Percentiles rank a stretch among this genome's conserved stretches.
phyloP scores from a whole-genome alignment of 805 yeast species.

The Pichia eremophila region DNA sequence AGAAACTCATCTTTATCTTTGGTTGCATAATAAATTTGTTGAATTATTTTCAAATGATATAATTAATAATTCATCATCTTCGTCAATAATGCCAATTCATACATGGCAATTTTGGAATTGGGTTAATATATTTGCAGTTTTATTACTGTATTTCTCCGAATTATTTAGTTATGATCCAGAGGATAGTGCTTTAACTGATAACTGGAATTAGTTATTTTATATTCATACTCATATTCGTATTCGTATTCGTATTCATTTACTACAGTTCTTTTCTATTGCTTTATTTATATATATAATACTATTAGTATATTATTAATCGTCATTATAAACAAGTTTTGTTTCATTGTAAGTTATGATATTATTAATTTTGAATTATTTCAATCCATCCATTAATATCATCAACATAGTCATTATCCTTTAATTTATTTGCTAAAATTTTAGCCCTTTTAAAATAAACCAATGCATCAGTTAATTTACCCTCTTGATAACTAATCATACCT shows the following conservation, averaged over 20 bases:
- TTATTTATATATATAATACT: neutral
- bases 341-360: neutral
- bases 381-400: conserved; percentile 13
- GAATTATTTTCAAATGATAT: conserved; percentile 7
- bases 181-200: conserved; percentile 26
- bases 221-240: neutral
- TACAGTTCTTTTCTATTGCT: neutral
- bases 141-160: conserved; percentile 75
- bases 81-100: conserved; percentile 26
- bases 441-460: conserved; percentile 13
- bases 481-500: conserved; percentile 11
- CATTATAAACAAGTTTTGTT: neutral
- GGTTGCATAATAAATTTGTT: conserved; percentile 19
- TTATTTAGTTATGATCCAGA: conserved; percentile 35
- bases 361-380: neutral
- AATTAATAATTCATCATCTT: neutral
- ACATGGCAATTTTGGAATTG: conserved; percentile 98
- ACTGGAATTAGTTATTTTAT: conserved; percentile 16
- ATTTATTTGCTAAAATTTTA: conserved; percentile 8
- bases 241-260: neutral
- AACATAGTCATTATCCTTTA: conserved; percentile 9
- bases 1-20: conserved; percentile 32
- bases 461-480: conserved; percentile 6
- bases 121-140: conserved; percentile 78
- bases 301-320: neutral